Base-by-base conservation (phyloP, 2,329 filamentous ascomycete species). In the Elsinoe ampelina region DNA sequence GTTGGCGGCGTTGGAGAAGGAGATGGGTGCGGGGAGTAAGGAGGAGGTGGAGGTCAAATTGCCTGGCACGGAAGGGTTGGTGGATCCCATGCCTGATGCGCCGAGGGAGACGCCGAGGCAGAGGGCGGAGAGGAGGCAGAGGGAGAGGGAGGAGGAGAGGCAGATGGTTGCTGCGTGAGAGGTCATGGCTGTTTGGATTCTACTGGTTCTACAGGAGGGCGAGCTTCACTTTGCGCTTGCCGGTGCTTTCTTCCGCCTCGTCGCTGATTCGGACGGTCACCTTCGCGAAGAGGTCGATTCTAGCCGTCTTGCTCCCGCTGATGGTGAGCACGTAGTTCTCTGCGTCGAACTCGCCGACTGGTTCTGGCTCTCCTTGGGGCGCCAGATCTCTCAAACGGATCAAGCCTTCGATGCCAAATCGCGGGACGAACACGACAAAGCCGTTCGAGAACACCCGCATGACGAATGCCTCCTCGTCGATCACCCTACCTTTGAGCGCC, bases 381-480 rank as follows among this genome's bases (percentile, higher is more conserved):
- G 84, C 85, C 58, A 97, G 77, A 72, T 97, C 93, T 58, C 89
- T 79, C 63, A 97, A 74, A 10, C 92, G 80, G 61, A 98, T 93
- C 60, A 96, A 75, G 39, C 89, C 87, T 75, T 98, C 93, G 65
- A 98, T 95, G 39, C 93, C 93, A 71, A 98, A 98, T 13, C 89
- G 79, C 5, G 93, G 93, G 51, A 98, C 92, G 60, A 97, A 91
- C 10, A 97, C 91, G 15, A 97, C 93, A 65, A 96, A 92, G 5
- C 93, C 93, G 73, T 98, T 98, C 69, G 87, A 90, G 72, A 98
- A 98, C 55, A 98, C 86, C 68, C 89, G 88, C 87, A 98, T 95
- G 45, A 98, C 84, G 70, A 95, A 97, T 2, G 89, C 93, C 58
- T 96, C 91, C 71, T 96, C 91, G 64, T 91, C 85, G 6, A 84